These are phyloP conservation scores for Stagonosporopsis tanaceti DNA, from an alignment of 2,329 filamentous ascomycete genomes.

Conservation along the genomic window DNA sequence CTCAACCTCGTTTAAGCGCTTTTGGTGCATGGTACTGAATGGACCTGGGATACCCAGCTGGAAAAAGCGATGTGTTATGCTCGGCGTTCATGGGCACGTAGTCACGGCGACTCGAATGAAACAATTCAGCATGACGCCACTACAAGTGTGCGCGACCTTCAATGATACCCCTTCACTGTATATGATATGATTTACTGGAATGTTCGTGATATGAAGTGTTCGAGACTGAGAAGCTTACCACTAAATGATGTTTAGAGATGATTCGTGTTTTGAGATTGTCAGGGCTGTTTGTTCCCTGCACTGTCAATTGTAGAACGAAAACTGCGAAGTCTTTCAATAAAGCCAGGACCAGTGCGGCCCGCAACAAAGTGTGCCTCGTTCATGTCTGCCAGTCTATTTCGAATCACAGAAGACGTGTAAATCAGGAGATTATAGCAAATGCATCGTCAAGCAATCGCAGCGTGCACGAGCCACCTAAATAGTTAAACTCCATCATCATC, in stretches of 20 bases:
- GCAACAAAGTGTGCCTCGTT: background rate
- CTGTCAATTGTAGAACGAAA: background rate
- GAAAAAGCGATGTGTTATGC: constrained; percentile 49
- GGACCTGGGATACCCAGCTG: constrained; percentile 46
- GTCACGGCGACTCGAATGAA: constrained; percentile 50
- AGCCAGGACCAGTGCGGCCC: background rate
- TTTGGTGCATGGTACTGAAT: constrained; percentile 36
- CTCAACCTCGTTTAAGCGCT: constrained; percentile 87
- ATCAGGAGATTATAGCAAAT: background rate
- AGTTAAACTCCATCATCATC: constrained; percentile 11
- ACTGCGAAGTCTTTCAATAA: background rate
- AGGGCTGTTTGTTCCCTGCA: background rate
- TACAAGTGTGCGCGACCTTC: constrained; percentile 22
- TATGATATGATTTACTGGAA: background rate
- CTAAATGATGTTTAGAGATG: no score
- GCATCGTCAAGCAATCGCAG: background rate
- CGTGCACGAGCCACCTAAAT: constrained; percentile 8
- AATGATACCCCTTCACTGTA: constrained; percentile 24
- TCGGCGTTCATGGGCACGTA: constrained; percentile 49
- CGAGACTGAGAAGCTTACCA: background rate
- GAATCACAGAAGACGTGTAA: background rate
- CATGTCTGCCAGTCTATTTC: background rate
- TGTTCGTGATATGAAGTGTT: constrained; percentile 1
- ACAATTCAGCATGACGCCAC: constrained; percentile 45
- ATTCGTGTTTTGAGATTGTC: no score